Base-by-base conservation (phyloP, 225 moss, liverwort and hornwort genomes). In the Physcomitrellopsis africana region DNA sequence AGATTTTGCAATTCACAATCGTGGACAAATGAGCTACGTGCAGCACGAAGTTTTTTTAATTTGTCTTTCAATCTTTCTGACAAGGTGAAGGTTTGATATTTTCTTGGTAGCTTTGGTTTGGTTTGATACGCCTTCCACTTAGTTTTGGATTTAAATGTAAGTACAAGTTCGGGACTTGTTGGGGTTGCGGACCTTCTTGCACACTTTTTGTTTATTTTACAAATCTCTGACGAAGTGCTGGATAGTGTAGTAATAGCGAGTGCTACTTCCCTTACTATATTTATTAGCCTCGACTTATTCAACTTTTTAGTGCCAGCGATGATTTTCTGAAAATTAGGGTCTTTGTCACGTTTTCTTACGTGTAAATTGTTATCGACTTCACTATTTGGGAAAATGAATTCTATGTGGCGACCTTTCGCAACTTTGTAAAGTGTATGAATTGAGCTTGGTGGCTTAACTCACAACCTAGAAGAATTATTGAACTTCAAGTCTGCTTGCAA, bases 321-420 rank as follows among this genome's bases (percentile, higher is more conserved):
- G 29, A 29, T 29, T 29, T 29, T 29, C 29, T 29, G 4, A 29
- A 19, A 60, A 64, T 72, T 77, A 77, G 84, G 15, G 2, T 14
- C 15, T 16, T 52, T 14, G 12, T 17, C 16, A 14, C 17, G 1
- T 52, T 52, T 13, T 5, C 52, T 52, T 52, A 52, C 13, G 16
- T 17, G 52, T 16, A 2, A 17, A 17, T 17, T 1, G 11, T 52
- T 52, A 52, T 52, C 17, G 16, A 52, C 17, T 29, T 29, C 7
- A 16, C 54, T 18, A 5, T 14, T 29, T 29, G 48, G 48, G 10
- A 14, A 14, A 10, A 10, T 48, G 14, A 48, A 48, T 48, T 1
- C 48, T 10, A 48, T 5, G 14, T 29, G 2, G 29, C 2, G 14
- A 1, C 2, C 29, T 29, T 29, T 29, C 29, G 20, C 42, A 24